Base-by-base conservation (phyloP, 2,329 filamentous ascomycete genomes). In the Nemania sp. region DNA sequence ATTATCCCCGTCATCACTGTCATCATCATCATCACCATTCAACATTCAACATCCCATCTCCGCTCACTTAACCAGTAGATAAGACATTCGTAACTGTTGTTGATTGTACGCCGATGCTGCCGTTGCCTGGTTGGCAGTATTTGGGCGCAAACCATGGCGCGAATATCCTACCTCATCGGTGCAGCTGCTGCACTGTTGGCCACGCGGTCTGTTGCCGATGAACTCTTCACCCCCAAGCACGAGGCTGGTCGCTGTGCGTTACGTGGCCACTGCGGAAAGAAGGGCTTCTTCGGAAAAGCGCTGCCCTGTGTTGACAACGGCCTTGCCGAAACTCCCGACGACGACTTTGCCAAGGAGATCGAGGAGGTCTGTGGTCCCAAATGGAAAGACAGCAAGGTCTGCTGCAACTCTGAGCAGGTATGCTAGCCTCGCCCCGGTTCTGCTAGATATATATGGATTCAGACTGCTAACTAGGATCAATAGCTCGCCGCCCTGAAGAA, bases 301-400 rank as follows among this genome's bases (percentile, higher is more conserved):
- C 85, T 98, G 68, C 96, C 96, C 3, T 99, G 96, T 78, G 90
- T 94, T 15, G 95, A 99, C 81, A 99, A 99, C 78, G 94, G 86
- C 3, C 83, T 90, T 41, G 96, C 96, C 41, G 84, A 90, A 70
- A 87, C 92, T 38, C 95, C 95, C 1, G 88, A 92, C 24, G 86
- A 88, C 7, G 87, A 89, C 64, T 85, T 93, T 67, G 89, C 94
- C 69, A 85, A 92, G 75, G 90, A 95, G 82, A 85, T 99, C 62
- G 90, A 97, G 22, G 88, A 90, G 22, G 86, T 99, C 22, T 99
- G 96, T 78, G 96, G 97, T 47, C 85, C 89, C 38, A 91, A 96
- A 81, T 99, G 96, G 96, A 88, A 86, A 66, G 85, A 92, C 52
- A 91, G 92, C 0, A 89, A 93, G 2, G 90, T 98, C 11, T 99